phyloP scores from a whole-genome alignment of 768 basidiomycete genomes.

The Amanita subjunquillea region DNA sequence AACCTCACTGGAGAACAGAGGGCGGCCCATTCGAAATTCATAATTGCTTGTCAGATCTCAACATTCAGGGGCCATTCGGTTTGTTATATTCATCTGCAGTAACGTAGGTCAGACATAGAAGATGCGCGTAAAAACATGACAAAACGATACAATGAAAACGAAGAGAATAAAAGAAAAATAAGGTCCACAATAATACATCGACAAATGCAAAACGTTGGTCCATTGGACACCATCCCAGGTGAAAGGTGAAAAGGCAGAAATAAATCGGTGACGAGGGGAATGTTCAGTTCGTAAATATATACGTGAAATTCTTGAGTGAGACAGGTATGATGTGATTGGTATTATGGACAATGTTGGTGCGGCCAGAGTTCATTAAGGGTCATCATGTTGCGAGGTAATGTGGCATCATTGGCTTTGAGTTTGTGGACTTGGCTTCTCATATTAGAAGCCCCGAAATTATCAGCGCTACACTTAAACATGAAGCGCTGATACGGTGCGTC shows the following conservation, averaged over 20 bases:
- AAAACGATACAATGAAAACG: not conserved
- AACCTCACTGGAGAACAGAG: too few relatives aligned
- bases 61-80: not conserved
- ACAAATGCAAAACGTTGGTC: too few relatives aligned
- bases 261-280: not conserved
- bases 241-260: not conserved
- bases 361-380: not conserved
- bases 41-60: not conserved
- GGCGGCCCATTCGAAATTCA: too few relatives aligned
- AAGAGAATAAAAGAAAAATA: not conserved
- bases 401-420: not conserved
- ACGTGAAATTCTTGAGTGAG: not conserved
- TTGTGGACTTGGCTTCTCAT: not conserved
- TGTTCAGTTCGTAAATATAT: not conserved
- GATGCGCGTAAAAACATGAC: not conserved
- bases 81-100: not conserved
- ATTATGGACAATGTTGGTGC: not conserved
- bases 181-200: not conserved
- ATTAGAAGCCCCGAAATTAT: conserved; percentile 2
- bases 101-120: not conserved
- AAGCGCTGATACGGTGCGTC: not conserved
- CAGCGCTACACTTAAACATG: not conserved
- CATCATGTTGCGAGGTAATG: not conserved
- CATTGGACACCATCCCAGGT: too few relatives aligned
- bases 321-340: not conserved